Base-by-base conservation (phyloP, 1,139 yeast genomes). In the Eremothecium sinecaudum region DNA sequence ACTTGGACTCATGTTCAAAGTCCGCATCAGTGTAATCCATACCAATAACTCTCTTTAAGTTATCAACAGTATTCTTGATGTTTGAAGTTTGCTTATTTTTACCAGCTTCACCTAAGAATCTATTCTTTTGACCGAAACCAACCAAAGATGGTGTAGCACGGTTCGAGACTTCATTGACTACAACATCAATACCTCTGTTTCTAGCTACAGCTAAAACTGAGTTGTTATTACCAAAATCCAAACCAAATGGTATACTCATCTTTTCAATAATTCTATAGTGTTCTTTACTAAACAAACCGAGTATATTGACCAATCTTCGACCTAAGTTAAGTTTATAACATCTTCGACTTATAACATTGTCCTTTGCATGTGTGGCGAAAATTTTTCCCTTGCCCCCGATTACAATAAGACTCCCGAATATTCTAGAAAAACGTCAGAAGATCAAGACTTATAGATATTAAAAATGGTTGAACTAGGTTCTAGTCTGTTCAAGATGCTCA, bases 111-210 rank as follows among this genome's bases (percentile, higher is more conserved):
- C 99, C 99, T 48, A 90, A 75, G 58, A 75, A 79, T 69, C 99
- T 79, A 71, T 73, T 79, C 67, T 81, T 84, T 45, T 61, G 61
- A 48, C 97, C 97, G 54, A 90, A 90, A 25, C 96, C 97, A 50
- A 92, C 92, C 48, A 90, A 68, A 17, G 96, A 68, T 45, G 99
- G 98, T 26, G 99, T 90, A 48, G 93, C 65, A 66, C 98, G 81
- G 78, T 90, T 90, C 38, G 97, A 87, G 35, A 90, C 98, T 65
- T 90, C 99, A 63, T 92, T 92, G 67, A 90, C 97, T 54, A 90
- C 83, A 55, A 92, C 79, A 64, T 90, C 98, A 61, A 92, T 90
- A 59, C 97, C 97, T 71, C 97, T 79, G 75, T 90, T 90, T 64
- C 93, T 82, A 45, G 98, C 98, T 61, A 93, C 94, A 31, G 96